Percentiles rank a stretch among this genome's conserved stretches.
phyloP scores from a whole-genome alignment of 176 grass and related monocot species.

The Saccharum officinarum region DNA sequence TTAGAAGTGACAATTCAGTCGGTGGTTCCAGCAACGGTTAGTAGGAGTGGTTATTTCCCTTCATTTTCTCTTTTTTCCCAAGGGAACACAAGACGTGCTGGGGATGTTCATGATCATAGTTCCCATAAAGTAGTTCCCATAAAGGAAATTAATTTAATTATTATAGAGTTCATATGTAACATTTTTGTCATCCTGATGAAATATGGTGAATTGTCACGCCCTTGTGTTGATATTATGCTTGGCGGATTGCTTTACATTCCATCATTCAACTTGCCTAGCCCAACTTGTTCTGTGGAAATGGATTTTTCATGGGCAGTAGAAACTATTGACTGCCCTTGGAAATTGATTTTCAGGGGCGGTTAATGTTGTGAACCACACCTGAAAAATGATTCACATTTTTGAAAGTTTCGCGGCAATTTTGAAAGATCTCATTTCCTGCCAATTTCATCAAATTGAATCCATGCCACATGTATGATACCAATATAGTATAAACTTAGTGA shows the following conservation, averaged over 20 bases:
- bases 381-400: background rate
- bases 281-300: background rate
- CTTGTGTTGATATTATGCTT: background rate
- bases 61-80: no score
- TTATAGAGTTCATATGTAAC: background rate
- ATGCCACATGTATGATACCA: background rate
- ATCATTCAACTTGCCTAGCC: background rate
- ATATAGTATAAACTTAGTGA: background rate
- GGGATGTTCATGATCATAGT: background rate
- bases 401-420: background rate
- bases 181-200: background rate
- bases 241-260: background rate
- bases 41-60: background rate
- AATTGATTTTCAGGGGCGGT: background rate
- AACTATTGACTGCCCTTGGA: background rate
- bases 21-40: background rate
- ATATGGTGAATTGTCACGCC: background rate
- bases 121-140: background rate
- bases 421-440: background rate
- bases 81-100: background rate
- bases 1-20: conserved; percentile 21
- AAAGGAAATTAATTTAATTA: background rate
- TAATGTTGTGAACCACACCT: background rate
- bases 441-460: background rate
- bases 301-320: background rate